Conservation (phyloP, 1,284 basidiomycete genomes). For the Megacollybia platyphylla region DNA sequence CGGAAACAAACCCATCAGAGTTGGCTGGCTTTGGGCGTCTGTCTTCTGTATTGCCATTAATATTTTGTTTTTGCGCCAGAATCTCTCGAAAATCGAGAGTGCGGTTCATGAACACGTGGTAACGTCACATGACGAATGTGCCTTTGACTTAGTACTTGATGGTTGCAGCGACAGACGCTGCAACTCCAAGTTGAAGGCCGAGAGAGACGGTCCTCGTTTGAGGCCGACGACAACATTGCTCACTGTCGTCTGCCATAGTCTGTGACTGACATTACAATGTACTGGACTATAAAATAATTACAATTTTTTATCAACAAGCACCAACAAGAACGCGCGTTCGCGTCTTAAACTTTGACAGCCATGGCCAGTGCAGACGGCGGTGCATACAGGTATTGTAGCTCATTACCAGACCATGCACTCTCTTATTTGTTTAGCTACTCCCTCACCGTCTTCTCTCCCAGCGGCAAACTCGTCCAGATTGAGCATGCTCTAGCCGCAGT, state of each 20-base stretch:
- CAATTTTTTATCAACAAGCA: not conserved
- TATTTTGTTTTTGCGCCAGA: slow-evolving; percentile 34
- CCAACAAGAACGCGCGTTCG: not conserved
- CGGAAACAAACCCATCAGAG: slow-evolving; percentile 49
- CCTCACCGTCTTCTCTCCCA: slow-evolving; percentile 97
- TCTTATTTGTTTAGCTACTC: slow-evolving; percentile 64
- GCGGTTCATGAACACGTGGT: slow-evolving; percentile 23
- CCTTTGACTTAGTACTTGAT: not conserved
- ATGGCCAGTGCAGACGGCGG: slow-evolving; percentile 71
- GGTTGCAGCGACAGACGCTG: too few relatives aligned
- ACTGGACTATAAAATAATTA: not conserved
- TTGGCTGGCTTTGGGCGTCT: slow-evolving; percentile 34
- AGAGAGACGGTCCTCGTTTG: slow-evolving; percentile 49
- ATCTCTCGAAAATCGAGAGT: slow-evolving; percentile 48
- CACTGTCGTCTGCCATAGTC: slow-evolving; percentile 59
- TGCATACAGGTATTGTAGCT: slow-evolving; percentile 55
- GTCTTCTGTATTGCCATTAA: slow-evolving; percentile 22
- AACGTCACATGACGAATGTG: not conserved
- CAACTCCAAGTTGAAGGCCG: slow-evolving; percentile 7
- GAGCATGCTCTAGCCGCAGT: slow-evolving; percentile 98
- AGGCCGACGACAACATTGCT: slow-evolving; percentile 39
- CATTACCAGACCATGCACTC: slow-evolving; percentile 8
- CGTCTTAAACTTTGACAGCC: slow-evolving; percentile 10
- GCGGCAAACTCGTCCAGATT: slow-evolving; percentile 97
- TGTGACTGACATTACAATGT: slow-evolving; percentile 36